Evolutionary conservation across 768 basidiomycete species (phyloP).

Genomic region (Auricularia cornea): DNA sequence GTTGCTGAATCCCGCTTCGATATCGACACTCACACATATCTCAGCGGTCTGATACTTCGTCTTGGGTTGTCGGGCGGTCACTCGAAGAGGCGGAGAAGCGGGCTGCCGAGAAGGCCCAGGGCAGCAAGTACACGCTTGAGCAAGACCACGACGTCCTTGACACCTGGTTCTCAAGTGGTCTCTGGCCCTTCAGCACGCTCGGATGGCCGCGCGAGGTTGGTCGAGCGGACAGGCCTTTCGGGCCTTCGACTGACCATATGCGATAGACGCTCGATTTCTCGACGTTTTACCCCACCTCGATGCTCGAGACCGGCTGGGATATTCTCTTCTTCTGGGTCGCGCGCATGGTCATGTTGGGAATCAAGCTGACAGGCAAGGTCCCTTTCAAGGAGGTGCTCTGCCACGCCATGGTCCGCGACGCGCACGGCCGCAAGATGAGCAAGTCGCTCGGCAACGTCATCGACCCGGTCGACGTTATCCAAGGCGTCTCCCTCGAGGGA

Average conservation of each 20-base stretch:
- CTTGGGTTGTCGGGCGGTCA: conserved; percentile 88
- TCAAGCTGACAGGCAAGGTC: conserved; percentile 80
- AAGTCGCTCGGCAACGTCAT: conserved; percentile 98
- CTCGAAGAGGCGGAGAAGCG: conserved; percentile 68
- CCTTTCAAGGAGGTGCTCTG: conserved; percentile 95
- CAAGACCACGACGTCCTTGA: conserved; percentile 98
- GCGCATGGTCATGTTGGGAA: conserved; percentile 91
- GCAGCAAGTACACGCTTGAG: conserved; percentile 61
- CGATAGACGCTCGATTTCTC: conserved; percentile 65
- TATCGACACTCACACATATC: neutral
- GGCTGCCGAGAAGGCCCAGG: conserved; percentile 60
- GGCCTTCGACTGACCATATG: conserved; percentile 5
- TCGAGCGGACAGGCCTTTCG: neutral
- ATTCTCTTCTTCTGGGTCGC: conserved; percentile 99
- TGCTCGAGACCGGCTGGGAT: conserved; percentile 98
- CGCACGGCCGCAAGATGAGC: conserved; percentile 98
- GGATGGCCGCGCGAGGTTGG: conserved; percentile 92
- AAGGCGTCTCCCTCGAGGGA: conserved; percentile 67
- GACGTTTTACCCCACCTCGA: conserved; percentile 78
- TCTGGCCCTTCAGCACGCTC: conserved; percentile 97
- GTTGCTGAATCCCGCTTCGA: conserved; percentile 15
- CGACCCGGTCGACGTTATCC: conserved; percentile 92
- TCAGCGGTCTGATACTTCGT: conserved; percentile 58
- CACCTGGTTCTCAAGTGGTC: conserved; percentile 96
- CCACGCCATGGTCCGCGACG: conserved; percentile 96